Conservation (phyloP, 345 rosid species). For the Bruguiera gymnorhiza region DNA sequence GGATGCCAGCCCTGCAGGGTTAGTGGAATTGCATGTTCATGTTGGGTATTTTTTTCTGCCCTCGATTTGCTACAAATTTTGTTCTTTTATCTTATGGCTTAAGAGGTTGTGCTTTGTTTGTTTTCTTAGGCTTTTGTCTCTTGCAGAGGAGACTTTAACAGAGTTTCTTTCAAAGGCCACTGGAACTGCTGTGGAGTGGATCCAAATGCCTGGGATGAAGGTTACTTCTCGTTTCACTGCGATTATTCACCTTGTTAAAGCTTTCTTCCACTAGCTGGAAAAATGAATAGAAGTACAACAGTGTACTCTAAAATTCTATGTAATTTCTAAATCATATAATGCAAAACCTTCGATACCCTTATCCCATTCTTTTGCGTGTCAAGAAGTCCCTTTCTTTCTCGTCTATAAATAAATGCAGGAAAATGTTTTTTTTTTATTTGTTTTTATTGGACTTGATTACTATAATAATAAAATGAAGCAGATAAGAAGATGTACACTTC, state of each 20-base stretch:
- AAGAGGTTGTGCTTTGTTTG: conserved; percentile 19
- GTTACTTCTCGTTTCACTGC: conserved; percentile 32
- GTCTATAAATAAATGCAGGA: not conserved
- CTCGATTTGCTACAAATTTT: conserved; percentile 13
- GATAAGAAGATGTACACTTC: no score
- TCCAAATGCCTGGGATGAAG: conserved; percentile 99
- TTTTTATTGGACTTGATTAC: not conserved
- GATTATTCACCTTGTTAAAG: conserved; percentile 11
- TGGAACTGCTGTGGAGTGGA: conserved; percentile 99
- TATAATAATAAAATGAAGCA: not conserved
- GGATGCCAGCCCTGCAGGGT: conserved; percentile 99
- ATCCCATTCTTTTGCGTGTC: conserved; percentile 6
- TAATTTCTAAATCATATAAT: conserved; percentile 15
- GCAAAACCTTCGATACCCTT: not conserved
- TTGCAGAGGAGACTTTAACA: conserved; percentile 99
- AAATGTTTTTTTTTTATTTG: not conserved
- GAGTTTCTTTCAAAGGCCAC: conserved; percentile 99
- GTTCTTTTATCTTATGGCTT: not conserved
- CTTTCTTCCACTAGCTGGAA: not conserved
- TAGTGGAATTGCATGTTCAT: conserved; percentile 31
- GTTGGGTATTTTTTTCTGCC: conserved; percentile 40
- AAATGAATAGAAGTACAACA: not conserved
- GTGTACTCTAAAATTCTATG: conserved; percentile 15
- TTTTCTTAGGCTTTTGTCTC: conserved; percentile 81
- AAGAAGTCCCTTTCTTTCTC: not conserved